A percentile compares a stretch with the other conserved stretches of the same genome.
Conservation (phyloP, 2,329 filamentous ascomycete species). For the Orbilia blumenaviensis region DNA sequence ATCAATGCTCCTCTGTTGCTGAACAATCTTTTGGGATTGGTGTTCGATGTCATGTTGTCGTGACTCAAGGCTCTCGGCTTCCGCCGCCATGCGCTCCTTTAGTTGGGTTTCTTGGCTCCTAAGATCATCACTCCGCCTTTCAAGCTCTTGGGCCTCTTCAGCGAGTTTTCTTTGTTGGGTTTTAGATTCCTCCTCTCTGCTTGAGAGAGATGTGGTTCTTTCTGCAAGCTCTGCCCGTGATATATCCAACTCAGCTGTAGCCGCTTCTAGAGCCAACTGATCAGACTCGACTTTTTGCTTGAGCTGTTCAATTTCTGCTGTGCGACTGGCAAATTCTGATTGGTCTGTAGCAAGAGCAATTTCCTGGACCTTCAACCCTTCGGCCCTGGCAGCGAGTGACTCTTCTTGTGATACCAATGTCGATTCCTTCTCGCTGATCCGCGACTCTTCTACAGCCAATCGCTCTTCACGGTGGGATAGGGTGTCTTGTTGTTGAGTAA, state of each 20-base stretch:
- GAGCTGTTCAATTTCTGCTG: constrained; percentile 10
- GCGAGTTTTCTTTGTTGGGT: constrained; percentile 6
- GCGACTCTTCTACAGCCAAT: constrained; percentile 5
- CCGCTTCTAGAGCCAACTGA: neutral
- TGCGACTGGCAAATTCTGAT: constrained; percentile 8
- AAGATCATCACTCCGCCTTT: constrained; percentile 3
- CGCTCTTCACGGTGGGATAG: constrained; percentile 17
- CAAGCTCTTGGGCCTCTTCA: constrained; percentile 2
- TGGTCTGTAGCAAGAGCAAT: neutral
- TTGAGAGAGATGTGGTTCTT: neutral
- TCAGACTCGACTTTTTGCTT: constrained; percentile 21
- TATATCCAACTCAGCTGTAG: neutral
- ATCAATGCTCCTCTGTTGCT: neutral
- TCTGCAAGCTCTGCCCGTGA: constrained; percentile 5
- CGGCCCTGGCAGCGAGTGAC: neutral
- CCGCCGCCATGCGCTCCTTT: constrained; percentile 2
- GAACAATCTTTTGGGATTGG: neutral
- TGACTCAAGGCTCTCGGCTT: neutral
- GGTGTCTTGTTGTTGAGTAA: constrained; percentile 10
- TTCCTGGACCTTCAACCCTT: constrained; percentile 13
- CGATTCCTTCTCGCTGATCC: constrained; percentile 14
- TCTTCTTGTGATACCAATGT: constrained; percentile 27
- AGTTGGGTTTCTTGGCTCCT: constrained; percentile 9
- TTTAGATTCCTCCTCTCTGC: neutral
- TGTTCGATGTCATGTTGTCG: neutral